Conservation (phyloP, 768 basidiomycete genomes). For the Cytidiella melzeri region DNA sequence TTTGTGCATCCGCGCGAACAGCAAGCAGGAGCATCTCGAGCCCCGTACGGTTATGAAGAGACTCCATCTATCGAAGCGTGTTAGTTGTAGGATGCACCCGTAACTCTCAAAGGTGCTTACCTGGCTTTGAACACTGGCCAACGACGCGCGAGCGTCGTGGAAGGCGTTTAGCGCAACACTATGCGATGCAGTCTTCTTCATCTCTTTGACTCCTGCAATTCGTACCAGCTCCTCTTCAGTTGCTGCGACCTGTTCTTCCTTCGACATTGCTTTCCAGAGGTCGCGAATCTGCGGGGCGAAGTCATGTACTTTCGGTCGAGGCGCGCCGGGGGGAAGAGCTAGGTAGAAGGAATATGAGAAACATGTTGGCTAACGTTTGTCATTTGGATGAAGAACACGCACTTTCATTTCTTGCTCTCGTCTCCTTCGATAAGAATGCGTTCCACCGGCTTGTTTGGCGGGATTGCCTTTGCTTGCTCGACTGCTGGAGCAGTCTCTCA, state of each 20-base stretch:
- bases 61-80: background rate
- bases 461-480: background rate
- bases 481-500: background rate
- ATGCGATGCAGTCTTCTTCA: background rate
- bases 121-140: conserved; percentile 2
- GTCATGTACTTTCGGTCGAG: conserved; percentile 2
- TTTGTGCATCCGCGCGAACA: conserved; percentile 1
- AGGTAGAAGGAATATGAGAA: background rate
- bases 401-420: conserved; percentile 1
- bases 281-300: conserved; percentile 2
- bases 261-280: conserved; percentile 3
- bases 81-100: background rate
- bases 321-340: background rate
- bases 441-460: conserved; percentile 4
- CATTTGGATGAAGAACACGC: background rate
- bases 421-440: conserved; percentile 1
- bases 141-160: conserved; percentile 1
- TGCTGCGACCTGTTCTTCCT: conserved; percentile 2
- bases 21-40: conserved; percentile 2
- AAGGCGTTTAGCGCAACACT: background rate
- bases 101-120: background rate
- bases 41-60: conserved; percentile 4
- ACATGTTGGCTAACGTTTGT: no score
- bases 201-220: conserved; percentile 3
- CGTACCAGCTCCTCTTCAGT: conserved; percentile 7